These are phyloP conservation scores for Schizosaccharomyces pombe DNA, from an alignment of 805 yeast genomes.

Conservation along the genomic window DNA sequence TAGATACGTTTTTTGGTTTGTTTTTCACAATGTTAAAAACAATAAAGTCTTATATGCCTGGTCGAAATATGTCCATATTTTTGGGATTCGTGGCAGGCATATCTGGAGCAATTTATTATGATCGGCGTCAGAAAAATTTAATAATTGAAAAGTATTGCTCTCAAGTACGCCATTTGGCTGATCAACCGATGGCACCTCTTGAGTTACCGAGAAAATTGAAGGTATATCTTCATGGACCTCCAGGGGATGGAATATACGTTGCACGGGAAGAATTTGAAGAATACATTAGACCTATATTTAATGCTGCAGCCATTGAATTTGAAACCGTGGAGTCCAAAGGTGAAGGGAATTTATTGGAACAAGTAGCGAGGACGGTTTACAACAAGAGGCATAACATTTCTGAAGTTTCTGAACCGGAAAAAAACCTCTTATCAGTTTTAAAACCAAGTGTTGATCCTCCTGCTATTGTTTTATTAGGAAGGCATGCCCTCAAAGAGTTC, in stretches of 20 bases:
- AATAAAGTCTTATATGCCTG: slow-evolving; percentile 29
- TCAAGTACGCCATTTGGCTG: slow-evolving; percentile 30
- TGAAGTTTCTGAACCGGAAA: slow-evolving; percentile 8
- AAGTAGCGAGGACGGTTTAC: slow-evolving; percentile 67
- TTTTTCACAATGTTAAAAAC: neutral
- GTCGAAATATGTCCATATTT: slow-evolving; percentile 82
- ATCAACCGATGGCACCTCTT: slow-evolving; percentile 18
- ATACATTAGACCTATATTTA: slow-evolving; percentile 65
- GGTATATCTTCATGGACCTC: slow-evolving; percentile 88
- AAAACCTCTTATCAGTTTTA: slow-evolving; percentile 12
- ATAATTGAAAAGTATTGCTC: slow-evolving; percentile 43
- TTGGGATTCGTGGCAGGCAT: slow-evolving; percentile 44
- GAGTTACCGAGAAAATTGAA: slow-evolving; percentile 50
- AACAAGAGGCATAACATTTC: slow-evolving; percentile 28
- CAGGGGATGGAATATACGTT: slow-evolving; percentile 64
- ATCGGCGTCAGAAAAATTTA: slow-evolving; percentile 45
- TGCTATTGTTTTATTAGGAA: slow-evolving; percentile 75
- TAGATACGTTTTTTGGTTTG: too few species aligned
- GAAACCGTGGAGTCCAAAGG: slow-evolving; percentile 52
- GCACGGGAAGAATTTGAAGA: slow-evolving; percentile 51
- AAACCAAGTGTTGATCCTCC: slow-evolving; percentile 26
- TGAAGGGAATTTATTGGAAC: slow-evolving; percentile 70
- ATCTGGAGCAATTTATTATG: slow-evolving; percentile 61
- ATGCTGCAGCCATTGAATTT: slow-evolving; percentile 64
- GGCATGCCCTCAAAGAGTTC: slow-evolving; percentile 92